A percentile compares a stretch with the other conserved stretches of the same genome.
phyloP scores from a whole-genome alignment of 2,329 filamentous ascomycete species.

The Fusarium cicatricum region DNA sequence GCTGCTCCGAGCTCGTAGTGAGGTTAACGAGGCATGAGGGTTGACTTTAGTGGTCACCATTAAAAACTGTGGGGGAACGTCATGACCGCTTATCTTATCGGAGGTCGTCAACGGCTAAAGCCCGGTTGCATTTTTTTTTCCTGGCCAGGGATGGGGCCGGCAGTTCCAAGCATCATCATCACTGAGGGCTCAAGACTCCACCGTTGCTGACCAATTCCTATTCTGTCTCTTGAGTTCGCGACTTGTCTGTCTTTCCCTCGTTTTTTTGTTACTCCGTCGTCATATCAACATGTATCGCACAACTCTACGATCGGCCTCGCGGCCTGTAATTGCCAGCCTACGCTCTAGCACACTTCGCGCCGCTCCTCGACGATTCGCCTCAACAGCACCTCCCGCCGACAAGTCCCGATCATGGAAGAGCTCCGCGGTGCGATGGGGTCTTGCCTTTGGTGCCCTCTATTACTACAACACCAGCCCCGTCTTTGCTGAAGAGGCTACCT shows the following conservation, averaged over 20 bases:
- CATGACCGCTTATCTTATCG: slow-evolving; percentile 35
- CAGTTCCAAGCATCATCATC: slow-evolving; percentile 30
- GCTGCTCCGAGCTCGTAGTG: background rate
- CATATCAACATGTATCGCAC: slow-evolving; percentile 59
- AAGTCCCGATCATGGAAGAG: slow-evolving; percentile 86
- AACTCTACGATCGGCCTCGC: slow-evolving; percentile 58
- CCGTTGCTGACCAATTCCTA: slow-evolving; percentile 36
- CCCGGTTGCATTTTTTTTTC: slow-evolving; percentile 30
- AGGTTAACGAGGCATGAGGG: slow-evolving; percentile 9
- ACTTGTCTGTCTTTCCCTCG: slow-evolving; percentile 4
- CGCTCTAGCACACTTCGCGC: slow-evolving; percentile 51
- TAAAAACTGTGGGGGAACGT: slow-evolving; percentile 25
- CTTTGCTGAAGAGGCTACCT: slow-evolving; percentile 82
- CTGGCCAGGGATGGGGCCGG: slow-evolving; percentile 19
- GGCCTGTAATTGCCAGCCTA: slow-evolving; percentile 53
- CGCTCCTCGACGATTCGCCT: slow-evolving; percentile 60
- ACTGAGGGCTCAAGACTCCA: slow-evolving; percentile 24
- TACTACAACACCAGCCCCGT: slow-evolving; percentile 92
- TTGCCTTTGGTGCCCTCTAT: slow-evolving; percentile 82
- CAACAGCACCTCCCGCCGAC: slow-evolving; percentile 62
- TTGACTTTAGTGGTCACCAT: slow-evolving; percentile 12
- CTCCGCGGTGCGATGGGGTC: slow-evolving; percentile 73
- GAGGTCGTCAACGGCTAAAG: slow-evolving; percentile 28
- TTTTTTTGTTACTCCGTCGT: slow-evolving; percentile 2
- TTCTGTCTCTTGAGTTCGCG: slow-evolving; percentile 19